These are phyloP conservation scores for Saccharomycopsis synnaedendra DNA, from an alignment of 805 yeast species.

Conservation along the genomic window DNA sequence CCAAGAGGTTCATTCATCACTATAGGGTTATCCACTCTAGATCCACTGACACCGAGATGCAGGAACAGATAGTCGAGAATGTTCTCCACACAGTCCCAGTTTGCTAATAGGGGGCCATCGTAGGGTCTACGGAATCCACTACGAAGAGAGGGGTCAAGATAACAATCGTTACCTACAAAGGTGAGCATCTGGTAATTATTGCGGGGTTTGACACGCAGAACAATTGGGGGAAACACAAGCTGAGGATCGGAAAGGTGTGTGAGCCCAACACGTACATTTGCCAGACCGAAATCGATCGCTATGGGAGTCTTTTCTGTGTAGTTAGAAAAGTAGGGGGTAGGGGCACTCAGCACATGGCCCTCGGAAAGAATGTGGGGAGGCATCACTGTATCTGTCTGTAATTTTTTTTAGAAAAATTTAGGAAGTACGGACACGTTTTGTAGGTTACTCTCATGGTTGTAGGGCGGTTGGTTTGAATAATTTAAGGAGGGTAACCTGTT, in stretches of 20 bases:
- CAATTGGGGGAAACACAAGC: constrained; percentile 54
- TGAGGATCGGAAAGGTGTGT: constrained; percentile 36
- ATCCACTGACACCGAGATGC: constrained; percentile 53
- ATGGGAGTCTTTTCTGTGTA: constrained; percentile 58
- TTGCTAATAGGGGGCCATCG: constrained; percentile 78
- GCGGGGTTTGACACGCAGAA: constrained; percentile 73
- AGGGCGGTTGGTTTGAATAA: too few relatives aligned
- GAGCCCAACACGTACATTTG: constrained; percentile 47
- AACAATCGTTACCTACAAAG: constrained; percentile 74
- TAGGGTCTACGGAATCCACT: constrained; percentile 68
- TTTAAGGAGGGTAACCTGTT: too few relatives aligned
- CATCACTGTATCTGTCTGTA: too few relatives aligned
- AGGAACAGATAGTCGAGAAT: constrained; percentile 76
- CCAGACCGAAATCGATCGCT: constrained; percentile 79
- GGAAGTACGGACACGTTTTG: too few relatives aligned
- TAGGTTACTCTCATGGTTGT: too few relatives aligned
- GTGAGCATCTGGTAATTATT: constrained; percentile 50
- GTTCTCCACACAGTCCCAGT: constrained; percentile 85
- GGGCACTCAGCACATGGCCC: background rate
- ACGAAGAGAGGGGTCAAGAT: constrained; percentile 55
- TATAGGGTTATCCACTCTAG: constrained; percentile 61
- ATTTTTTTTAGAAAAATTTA: too few relatives aligned
- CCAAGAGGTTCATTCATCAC: constrained; percentile 73
- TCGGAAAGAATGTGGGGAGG: background rate
- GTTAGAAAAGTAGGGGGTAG: constrained; percentile 25